phyloP scores from a whole-genome alignment of 148 eudicot genomes.

The Mesembryanthemum crystallinum region DNA sequence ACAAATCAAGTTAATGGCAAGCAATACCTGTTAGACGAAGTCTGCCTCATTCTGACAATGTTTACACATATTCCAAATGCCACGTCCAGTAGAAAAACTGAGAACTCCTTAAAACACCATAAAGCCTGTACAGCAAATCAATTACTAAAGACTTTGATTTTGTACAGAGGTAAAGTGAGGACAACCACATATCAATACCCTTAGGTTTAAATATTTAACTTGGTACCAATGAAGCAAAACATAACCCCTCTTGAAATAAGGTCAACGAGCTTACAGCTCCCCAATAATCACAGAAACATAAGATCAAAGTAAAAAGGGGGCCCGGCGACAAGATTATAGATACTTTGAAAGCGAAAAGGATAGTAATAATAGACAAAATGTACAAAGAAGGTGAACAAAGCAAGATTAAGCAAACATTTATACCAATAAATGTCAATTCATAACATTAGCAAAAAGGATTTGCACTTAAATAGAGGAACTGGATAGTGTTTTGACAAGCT shows the following conservation, averaged over 20 bases:
- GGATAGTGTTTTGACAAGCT: background rate
- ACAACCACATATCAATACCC: background rate
- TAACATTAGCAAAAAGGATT: too few relatives aligned
- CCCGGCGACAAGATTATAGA: too few relatives aligned
- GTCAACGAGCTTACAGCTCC: background rate
- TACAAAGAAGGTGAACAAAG: background rate
- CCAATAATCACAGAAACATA: background rate
- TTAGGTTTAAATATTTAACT: background rate
- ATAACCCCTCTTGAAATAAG: background rate
- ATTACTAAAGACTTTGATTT: conserved; percentile 9
- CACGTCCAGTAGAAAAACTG: conserved; percentile 39
- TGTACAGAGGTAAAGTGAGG: background rate
- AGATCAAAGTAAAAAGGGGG: background rate
- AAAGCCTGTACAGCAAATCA: conserved; percentile 42
- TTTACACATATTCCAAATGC: conserved; percentile 49
- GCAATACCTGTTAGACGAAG: conserved; percentile 43
- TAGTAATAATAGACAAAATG: background rate
- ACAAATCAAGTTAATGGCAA: background rate
- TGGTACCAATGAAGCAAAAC: background rate
- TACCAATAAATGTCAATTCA: background rate
- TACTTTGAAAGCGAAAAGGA: background rate
- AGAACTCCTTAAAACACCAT: conserved; percentile 38
- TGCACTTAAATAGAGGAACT: too few relatives aligned
- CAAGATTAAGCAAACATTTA: background rate
- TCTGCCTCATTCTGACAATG: conserved; percentile 36